Percentiles rank a stretch among this genome's conserved stretches.
These are phyloP conservation scores for Hamamelis virginiana DNA, from an alignment of 164 flowering plant species.

Conservation along the genomic window DNA sequence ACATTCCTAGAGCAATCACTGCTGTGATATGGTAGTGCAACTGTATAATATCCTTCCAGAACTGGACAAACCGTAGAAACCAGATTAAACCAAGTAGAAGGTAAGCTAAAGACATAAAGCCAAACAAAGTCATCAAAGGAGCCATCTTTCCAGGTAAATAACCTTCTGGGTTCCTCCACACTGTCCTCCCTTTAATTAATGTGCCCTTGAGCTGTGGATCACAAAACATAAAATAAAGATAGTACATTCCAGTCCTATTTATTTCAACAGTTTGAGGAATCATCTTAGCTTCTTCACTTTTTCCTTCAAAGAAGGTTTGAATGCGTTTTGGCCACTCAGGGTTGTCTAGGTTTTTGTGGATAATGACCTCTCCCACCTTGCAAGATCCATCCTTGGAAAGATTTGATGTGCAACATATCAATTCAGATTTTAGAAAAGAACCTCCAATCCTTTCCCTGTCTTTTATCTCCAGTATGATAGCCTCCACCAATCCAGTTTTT, in stretches of 20 bases:
- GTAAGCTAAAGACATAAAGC: conserved; percentile 78
- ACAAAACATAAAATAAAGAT: conserved; percentile 79
- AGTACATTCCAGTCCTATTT: conserved; percentile 78
- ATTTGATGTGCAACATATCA: conserved; percentile 61
- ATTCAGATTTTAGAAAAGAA: conserved; percentile 43
- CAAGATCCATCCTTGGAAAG: conserved; percentile 57
- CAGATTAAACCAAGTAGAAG: conserved; percentile 78
- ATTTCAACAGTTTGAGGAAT: conserved; percentile 44
- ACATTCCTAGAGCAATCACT: conserved; percentile 88
- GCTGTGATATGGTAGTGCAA: conserved; percentile 72
- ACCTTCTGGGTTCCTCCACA: conserved; percentile 88
- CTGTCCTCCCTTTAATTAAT: conserved; percentile 65
- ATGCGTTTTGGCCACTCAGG: conserved; percentile 62
- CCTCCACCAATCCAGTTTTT: conserved; percentile 76
- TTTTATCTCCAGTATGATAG: conserved; percentile 70
- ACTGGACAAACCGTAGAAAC: conserved; percentile 70
- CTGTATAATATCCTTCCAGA: conserved; percentile 75
- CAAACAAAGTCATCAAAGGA: conserved; percentile 80
- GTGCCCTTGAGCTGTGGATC: conserved; percentile 71
- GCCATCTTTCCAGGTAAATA: conserved; percentile 90
- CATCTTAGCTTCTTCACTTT: conserved; percentile 48
- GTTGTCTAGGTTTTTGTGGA: conserved; percentile 43
- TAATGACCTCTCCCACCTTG: conserved; percentile 74
- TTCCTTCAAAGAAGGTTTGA: conserved; percentile 62
- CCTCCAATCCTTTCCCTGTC: conserved; percentile 82